Evolutionary conservation across 2,329 filamentous ascomycete species (phyloP).

Genomic region (Fusarium beomiforme): DNA sequence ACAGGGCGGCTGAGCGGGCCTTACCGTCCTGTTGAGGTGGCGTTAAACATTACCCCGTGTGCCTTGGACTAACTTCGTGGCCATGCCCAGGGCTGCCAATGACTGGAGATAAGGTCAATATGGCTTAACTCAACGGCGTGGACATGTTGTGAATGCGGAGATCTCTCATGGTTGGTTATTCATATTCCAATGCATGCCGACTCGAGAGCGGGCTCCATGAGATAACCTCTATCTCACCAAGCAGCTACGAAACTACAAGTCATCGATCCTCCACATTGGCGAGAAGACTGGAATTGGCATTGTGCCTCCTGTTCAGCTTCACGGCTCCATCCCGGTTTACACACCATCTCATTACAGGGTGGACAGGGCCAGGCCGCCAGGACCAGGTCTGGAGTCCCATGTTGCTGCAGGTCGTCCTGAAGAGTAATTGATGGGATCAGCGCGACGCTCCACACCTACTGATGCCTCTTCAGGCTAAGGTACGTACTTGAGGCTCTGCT

Average conservation of each 20-base stretch:
- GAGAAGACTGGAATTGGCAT: not conserved
- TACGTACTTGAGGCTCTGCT: constrained; percentile 31
- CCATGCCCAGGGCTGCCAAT: not conserved
- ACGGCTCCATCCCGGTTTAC: not conserved
- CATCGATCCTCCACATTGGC: not conserved
- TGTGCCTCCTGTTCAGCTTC: not conserved
- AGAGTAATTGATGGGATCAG: constrained; percentile 23
- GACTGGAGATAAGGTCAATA: not conserved
- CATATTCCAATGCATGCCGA: not conserved
- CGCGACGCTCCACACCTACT: constrained; percentile 10
- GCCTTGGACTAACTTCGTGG: constrained; percentile 13
- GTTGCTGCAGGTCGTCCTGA: constrained; percentile 16
- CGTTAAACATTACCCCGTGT: constrained; percentile 9
- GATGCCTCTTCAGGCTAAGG: constrained; percentile 7
- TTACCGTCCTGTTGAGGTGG: constrained; percentile 18
- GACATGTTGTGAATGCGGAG: not conserved
- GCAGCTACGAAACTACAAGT: not conserved
- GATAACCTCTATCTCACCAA: not conserved
- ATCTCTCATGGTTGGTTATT: not conserved
- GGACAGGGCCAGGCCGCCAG: constrained; percentile 3
- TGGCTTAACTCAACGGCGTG: not conserved
- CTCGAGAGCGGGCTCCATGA: not conserved
- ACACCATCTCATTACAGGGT: constrained; percentile 17
- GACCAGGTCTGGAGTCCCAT: not conserved
- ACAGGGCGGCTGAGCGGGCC: constrained; percentile 20